phyloP scores from a whole-genome alignment of 345 rosid species.

The Hypericum androsaemum region DNA sequence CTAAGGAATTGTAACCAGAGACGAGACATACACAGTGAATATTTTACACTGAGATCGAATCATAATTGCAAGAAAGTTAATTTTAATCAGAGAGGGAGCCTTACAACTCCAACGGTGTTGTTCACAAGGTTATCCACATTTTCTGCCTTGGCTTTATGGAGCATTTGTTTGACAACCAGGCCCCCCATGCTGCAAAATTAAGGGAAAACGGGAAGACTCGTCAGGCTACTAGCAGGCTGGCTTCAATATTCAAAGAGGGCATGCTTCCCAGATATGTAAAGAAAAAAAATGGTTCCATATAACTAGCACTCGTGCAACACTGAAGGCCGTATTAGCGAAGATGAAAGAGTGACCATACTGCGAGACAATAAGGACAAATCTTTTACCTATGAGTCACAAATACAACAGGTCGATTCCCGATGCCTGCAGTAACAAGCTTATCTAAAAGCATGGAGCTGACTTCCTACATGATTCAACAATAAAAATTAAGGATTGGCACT shows the following conservation, averaged over 20 bases:
- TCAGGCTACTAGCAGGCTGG: background rate
- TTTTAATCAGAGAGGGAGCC: conserved; percentile 20
- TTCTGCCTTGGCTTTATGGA: conserved; percentile 75
- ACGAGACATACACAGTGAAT: background rate
- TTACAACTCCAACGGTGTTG: conserved; percentile 85
- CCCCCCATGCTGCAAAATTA: conserved; percentile 82
- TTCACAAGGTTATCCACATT: conserved; percentile 64
- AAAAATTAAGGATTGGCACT: background rate
- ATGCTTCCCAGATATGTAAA: background rate
- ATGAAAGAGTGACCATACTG: background rate
- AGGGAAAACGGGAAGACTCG: background rate
- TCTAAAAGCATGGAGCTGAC: conserved; percentile 71
- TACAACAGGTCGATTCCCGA: conserved; percentile 90
- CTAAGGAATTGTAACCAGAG: conserved; percentile 3
- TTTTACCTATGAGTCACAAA: conserved; percentile 91
- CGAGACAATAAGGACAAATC: background rate
- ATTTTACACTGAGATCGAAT: background rate
- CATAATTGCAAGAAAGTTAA: background rate
- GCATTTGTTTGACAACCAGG: conserved; percentile 90
- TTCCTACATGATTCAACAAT: conserved; percentile 46
- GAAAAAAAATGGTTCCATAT: too few species aligned
- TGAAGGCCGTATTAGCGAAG: background rate
- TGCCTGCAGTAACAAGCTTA: conserved; percentile 83
- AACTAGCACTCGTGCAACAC: too few species aligned
- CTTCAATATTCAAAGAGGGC: background rate